Base-by-base conservation (phyloP, 31 red algal genomes). In the Asparagopsis taxiformis region DNA sequence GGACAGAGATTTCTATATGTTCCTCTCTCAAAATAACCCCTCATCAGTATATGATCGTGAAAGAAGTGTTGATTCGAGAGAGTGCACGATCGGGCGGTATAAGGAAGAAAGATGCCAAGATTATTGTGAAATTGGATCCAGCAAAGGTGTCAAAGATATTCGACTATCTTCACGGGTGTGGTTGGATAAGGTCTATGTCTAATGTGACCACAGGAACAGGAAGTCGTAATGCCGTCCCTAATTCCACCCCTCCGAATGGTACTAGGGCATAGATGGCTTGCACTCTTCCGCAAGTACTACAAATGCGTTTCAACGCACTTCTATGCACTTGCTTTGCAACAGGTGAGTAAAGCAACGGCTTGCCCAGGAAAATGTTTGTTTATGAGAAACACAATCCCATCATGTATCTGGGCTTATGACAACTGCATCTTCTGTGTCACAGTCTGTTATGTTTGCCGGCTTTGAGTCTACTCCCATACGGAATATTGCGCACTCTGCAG, bases 1-100 rank as follows among this genome's bases (percentile, higher is more conserved):
- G 64, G 1, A 48, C 34, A 21, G 95, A 98, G 68, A 52, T 93
- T 74, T 70, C 78, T 19, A 60, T 98, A 19, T 94, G 91, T 52
- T 50, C 67, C 10, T 44, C 73, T 21, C 56, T 98, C 6, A 82
- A 89, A 50, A 70, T 98, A 11, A 82, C 81, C 17, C 91, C 91
- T 17, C 95, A 98, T 74, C 95, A 98, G 77, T 93, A 94, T 41
- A 48, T 93, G 53, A 75, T 98, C 43, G 61, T 90, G 3, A 98
- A 98, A 56, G 90, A 94, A 35, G 63, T 78, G 20, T 78, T 98
- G 74, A 61, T 98, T n/a, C 80, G 85, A 61, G 95, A 98, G 57
- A 84, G 61, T 24, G 72, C 86, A 7, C 81, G 87, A 25, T 55
- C 48, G 48, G 87, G 91, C 4, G 58, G 51, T 57, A 57, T 98